Evolutionary conservation across 2,329 filamentous ascomycete genomes (phyloP).

Genomic region (Cordyceps pruinosa): DNA sequence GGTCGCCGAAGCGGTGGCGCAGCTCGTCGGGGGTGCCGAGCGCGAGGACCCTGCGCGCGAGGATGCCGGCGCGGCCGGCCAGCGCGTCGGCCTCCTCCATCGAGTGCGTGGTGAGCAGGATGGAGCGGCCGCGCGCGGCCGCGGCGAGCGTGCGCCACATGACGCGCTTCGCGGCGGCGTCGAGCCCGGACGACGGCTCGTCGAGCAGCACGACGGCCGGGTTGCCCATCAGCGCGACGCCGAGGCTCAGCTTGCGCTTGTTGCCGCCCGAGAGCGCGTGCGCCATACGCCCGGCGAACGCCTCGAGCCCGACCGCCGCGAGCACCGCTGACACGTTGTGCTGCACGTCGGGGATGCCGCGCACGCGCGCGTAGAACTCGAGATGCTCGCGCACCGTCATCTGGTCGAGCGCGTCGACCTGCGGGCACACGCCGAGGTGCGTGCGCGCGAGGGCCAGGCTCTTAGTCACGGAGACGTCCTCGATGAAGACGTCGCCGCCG

Average conservation of each 20-base stretch:
- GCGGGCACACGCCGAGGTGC: slow-evolving; percentile 85
- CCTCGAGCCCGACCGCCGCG: slow-evolving; percentile 68
- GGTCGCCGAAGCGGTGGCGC: slow-evolving; percentile 67
- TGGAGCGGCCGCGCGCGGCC: slow-evolving; percentile 68
- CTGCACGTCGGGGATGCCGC: slow-evolving; percentile 67
- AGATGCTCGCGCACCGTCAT: slow-evolving; percentile 89
- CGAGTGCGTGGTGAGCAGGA: slow-evolving; percentile 84
- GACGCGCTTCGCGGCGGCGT: slow-evolving; percentile 81
- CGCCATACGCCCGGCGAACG: slow-evolving; percentile 69
- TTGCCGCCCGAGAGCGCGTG: slow-evolving; percentile 80
- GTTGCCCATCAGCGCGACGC: slow-evolving; percentile 89
- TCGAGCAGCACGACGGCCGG: slow-evolving; percentile 81
- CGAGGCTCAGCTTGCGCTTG: slow-evolving; percentile 84
- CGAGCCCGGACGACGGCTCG: slow-evolving; percentile 82
- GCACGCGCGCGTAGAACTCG: slow-evolving; percentile 76
- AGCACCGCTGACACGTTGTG: slow-evolving; percentile 75
- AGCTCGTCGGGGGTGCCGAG: slow-evolving; percentile 69
- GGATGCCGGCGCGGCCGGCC: slow-evolving; percentile 75
- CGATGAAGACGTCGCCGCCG: slow-evolving; percentile 74
- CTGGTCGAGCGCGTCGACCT: slow-evolving; percentile 78
- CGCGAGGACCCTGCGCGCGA: slow-evolving; percentile 79
- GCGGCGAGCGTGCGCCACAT: slow-evolving; percentile 84
- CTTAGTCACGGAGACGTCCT: slow-evolving; percentile 66
- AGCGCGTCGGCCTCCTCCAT: slow-evolving; percentile 95
- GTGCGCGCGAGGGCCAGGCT: slow-evolving; percentile 65